Evolutionary conservation across 352 stramenopile species (phyloP).

Genomic region (Globisporangium irregulare): DNA sequence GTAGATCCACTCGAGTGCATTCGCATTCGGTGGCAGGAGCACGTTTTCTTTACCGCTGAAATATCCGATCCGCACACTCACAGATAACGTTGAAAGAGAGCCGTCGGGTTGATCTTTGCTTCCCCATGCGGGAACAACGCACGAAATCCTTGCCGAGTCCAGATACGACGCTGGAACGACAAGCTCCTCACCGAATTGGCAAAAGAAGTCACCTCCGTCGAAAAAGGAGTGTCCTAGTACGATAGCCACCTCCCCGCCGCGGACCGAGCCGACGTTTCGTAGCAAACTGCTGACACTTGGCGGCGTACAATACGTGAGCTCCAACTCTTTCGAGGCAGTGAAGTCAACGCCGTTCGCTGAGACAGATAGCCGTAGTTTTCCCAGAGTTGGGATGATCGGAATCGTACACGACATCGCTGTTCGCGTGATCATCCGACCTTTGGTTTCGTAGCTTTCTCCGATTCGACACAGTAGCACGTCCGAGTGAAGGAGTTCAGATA

Average conservation of each 20-base stretch:
- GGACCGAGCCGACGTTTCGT: conserved; percentile 24
- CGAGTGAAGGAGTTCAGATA: conserved; percentile 20
- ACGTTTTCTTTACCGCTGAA: neutral
- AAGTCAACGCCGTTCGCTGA: conserved; percentile 47
- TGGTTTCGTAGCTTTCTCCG: conserved; percentile 21
- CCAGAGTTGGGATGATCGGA: conserved; percentile 14
- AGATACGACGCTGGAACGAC: conserved; percentile 15
- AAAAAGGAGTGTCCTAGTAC: conserved; percentile 25
- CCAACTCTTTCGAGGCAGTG: conserved; percentile 16
- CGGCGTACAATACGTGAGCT: conserved; percentile 19
- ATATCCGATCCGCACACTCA: neutral
- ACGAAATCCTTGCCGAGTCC: conserved; percentile 18
- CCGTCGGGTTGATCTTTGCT: neutral
- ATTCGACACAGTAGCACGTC: conserved; percentile 29
- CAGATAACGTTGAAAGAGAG: neutral
- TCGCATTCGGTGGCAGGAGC: neutral
- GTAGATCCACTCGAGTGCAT: conserved; percentile 12
- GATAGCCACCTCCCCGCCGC: conserved; percentile 27
- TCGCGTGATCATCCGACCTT: conserved; percentile 23
- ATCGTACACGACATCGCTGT: conserved; percentile 31
- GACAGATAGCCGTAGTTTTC: conserved; percentile 21
- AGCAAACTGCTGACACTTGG: conserved; percentile 15
- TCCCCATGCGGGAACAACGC: conserved; percentile 25
- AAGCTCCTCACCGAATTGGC: conserved; percentile 18
- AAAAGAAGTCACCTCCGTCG: conserved; percentile 20